phyloP scores from a whole-genome alignment of 371 early-diverging fungal species.

The Mortierella sp. region DNA sequence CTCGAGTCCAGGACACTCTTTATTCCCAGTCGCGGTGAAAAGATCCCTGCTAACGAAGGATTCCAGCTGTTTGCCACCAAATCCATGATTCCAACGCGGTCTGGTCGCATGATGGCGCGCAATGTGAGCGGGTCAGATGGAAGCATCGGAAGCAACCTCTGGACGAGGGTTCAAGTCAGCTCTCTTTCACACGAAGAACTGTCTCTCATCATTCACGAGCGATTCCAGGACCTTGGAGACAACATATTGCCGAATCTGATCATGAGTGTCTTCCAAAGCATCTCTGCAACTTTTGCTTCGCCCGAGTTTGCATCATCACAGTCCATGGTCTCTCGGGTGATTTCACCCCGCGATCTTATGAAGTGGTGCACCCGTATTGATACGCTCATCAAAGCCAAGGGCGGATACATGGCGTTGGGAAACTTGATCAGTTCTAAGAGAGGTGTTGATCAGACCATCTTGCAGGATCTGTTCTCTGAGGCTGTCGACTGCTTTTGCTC shows the following conservation, averaged over 20 bases:
- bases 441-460: constrained; percentile 58
- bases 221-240: constrained; percentile 67
- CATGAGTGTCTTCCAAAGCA: constrained; percentile 70
- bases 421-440: constrained; percentile 44
- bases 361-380: constrained; percentile 88
- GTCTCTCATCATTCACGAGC: constrained; percentile 67
- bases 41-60: constrained; percentile 88
- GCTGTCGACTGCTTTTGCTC: constrained; percentile 91
- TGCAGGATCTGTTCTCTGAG: constrained; percentile 80
- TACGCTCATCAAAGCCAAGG: constrained; percentile 40
- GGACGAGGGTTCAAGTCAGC: constrained; percentile 82
- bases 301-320: constrained; percentile 60
- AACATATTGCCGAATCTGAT: constrained; percentile 61
- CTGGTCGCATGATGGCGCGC: constrained; percentile 50
- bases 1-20: constrained; percentile 94
- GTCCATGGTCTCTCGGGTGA: constrained; percentile 68
- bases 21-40: constrained; percentile 95
- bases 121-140: constrained; percentile 64
- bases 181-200: constrained; percentile 76
- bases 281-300: constrained; percentile 69
- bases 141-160: constrained; percentile 78
- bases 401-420: constrained; percentile 42
- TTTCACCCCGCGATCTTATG: constrained; percentile 80
- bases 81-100: constrained; percentile 66
- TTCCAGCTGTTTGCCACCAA: constrained; percentile 98